A percentile compares a stretch with the other conserved stretches of the same genome.
These are phyloP conservation scores for Isatis tinctoria DNA, from an alignment of 345 rosid species.

Conservation along the genomic window DNA sequence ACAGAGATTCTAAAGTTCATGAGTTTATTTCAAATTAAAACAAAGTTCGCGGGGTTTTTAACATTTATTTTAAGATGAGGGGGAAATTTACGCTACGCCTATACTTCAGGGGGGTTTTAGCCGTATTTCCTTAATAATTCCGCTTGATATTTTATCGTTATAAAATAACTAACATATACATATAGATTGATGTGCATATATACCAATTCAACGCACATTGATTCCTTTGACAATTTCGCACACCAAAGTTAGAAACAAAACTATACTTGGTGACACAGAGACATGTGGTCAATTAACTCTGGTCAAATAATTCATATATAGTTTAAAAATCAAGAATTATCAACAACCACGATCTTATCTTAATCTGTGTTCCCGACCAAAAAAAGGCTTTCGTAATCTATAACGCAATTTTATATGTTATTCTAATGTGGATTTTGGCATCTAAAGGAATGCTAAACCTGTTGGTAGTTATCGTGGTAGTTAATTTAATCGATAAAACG, in stretches of 20 bases:
- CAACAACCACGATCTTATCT: slow-evolving; percentile 9
- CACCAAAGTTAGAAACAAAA: neutral
- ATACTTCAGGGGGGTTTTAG: too few relatives aligned
- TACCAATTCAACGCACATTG: too few relatives aligned
- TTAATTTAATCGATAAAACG: slow-evolving; percentile 24
- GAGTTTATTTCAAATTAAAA: too few relatives aligned
- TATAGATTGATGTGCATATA: too few relatives aligned
- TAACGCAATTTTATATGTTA: neutral
- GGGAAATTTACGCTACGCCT: too few relatives aligned
- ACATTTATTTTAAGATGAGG: too few relatives aligned
- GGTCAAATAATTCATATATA: neutral
- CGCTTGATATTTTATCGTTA: too few relatives aligned
- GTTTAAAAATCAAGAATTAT: neutral
- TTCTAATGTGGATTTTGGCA: neutral
- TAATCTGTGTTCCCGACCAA: slow-evolving; percentile 20
- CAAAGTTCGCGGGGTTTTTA: too few relatives aligned
- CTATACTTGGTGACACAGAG: neutral
- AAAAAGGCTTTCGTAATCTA: neutral
- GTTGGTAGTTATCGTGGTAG: slow-evolving; percentile 35
- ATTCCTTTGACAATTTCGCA: neutral
- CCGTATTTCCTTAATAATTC: too few relatives aligned
- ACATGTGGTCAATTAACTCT: neutral
- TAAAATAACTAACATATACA: too few relatives aligned
- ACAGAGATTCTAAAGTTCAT: too few relatives aligned
- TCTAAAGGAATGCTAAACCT: slow-evolving; percentile 6